Evolutionary conservation across 352 stramenopile genomes (phyloP).

Genomic region (Ochromonadaceae sp.): DNA sequence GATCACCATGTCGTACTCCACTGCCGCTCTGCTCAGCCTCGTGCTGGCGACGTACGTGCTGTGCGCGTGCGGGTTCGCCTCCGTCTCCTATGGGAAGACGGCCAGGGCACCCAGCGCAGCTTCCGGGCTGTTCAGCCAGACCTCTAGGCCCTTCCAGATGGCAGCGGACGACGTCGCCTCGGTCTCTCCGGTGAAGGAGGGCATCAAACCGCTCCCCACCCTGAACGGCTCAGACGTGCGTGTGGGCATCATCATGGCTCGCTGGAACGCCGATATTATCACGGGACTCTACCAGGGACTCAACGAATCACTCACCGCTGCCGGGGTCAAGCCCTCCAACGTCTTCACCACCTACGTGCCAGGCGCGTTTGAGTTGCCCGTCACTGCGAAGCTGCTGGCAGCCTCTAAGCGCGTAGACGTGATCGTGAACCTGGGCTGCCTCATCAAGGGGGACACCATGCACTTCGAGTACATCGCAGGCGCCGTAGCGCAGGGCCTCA

Average conservation of each 20-base stretch:
- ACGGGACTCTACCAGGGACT: constrained; percentile 24
- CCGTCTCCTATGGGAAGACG: too few relatives aligned
- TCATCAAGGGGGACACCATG: constrained; percentile 84
- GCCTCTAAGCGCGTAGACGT: constrained; percentile 83
- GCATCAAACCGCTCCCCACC: neutral
- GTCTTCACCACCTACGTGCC: constrained; percentile 76
- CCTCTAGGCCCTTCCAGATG: too few relatives aligned
- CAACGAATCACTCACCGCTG: constrained; percentile 9
- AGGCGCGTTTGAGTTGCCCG: constrained; percentile 88
- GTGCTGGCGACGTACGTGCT: too few relatives aligned
- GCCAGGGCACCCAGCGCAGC: too few relatives aligned
- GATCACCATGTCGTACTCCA: too few relatives aligned
- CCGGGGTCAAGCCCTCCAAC: constrained; percentile 29
- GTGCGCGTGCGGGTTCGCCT: too few relatives aligned
- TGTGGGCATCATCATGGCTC: constrained; percentile 29
- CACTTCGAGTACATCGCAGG: constrained; percentile 99
- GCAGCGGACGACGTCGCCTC: too few relatives aligned
- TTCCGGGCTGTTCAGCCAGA: too few relatives aligned
- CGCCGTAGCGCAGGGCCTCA: constrained; percentile 83
- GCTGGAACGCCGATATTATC: constrained; percentile 35
- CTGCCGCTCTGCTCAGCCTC: too few relatives aligned
- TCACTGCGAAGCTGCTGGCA: constrained; percentile 68
- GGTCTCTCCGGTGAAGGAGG: constrained; percentile 4
- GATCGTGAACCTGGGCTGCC: constrained; percentile 80
- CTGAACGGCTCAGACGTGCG: constrained; percentile 33